phyloP scores from a whole-genome alignment of 2,329 filamentous ascomycete genomes.

The Parafenestella ontariensis region DNA sequence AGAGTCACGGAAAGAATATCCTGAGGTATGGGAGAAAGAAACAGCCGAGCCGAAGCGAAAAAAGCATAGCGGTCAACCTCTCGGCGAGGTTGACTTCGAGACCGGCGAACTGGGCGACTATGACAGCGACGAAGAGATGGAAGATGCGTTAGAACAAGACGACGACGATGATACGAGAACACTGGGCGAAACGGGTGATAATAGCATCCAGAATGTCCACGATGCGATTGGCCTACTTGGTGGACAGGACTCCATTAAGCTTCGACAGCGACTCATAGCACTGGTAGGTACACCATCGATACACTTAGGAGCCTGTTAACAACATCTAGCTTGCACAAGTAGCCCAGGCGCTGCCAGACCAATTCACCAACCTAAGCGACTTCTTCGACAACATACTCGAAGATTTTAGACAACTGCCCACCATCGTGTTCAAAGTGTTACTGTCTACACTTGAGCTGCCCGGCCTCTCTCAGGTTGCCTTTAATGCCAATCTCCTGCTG shows the following conservation, averaged over 20 bases:
- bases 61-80: constrained; percentile 61
- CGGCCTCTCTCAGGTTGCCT: constrained; percentile 54
- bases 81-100: constrained; percentile 65
- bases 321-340: constrained; percentile 45
- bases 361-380: constrained; percentile 60
- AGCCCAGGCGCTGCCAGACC: constrained; percentile 47
- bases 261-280: constrained; percentile 70
- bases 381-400: constrained; percentile 67
- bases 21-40: constrained; percentile 73
- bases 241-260: constrained; percentile 62
- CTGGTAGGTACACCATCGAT: constrained; percentile 52
- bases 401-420: constrained; percentile 64
- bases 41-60: constrained; percentile 56
- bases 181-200: not conserved
- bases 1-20: constrained; percentile 62
- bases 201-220: constrained; percentile 4
- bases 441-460: constrained; percentile 57
- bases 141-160: constrained; percentile 19
- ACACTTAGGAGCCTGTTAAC: constrained; percentile 18
- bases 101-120: constrained; percentile 66
- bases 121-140: constrained; percentile 42
- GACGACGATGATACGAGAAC: constrained; percentile 8
- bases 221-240: constrained; percentile 42
- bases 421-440: constrained; percentile 65
- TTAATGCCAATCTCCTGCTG: constrained; percentile 49